Evolutionary conservation across 2,329 filamentous ascomycete genomes (phyloP).

Genomic region (Ambrosiella xylebori): DNA sequence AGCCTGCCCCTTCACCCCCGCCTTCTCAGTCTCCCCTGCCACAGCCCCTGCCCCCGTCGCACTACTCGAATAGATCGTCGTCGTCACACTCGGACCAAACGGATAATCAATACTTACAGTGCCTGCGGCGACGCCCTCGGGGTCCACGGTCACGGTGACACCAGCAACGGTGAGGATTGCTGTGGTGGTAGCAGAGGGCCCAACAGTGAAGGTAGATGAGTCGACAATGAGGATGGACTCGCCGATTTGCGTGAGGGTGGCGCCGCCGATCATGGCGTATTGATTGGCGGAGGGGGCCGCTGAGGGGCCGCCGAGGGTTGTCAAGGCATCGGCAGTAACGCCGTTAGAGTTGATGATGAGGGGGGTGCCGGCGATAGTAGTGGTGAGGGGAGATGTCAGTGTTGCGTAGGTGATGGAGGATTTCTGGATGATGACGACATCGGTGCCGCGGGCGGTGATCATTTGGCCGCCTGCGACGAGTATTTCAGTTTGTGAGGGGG

Average conservation of each 20-base stretch:
- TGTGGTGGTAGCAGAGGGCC: slow-evolving; percentile 27
- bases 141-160: slow-evolving; percentile 34
- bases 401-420: slow-evolving; percentile 30
- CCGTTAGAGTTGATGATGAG: slow-evolving; percentile 32
- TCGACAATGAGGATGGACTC: slow-evolving; percentile 31
- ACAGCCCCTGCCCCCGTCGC: slow-evolving; percentile 19
- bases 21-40: not conserved
- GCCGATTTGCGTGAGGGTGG: slow-evolving; percentile 33
- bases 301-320: slow-evolving; percentile 26
- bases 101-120: slow-evolving; percentile 29
- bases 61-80: slow-evolving; percentile 20
- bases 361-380: slow-evolving; percentile 32
- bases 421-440: slow-evolving; percentile 25
- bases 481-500: slow-evolving; percentile 24
- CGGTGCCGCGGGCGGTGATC: slow-evolving; percentile 26
- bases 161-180: slow-evolving; percentile 24
- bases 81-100: slow-evolving; percentile 24
- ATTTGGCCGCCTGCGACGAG: slow-evolving; percentile 32
- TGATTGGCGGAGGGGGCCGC: slow-evolving; percentile 23
- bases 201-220: slow-evolving; percentile 34
- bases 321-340: slow-evolving; percentile 22
- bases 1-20: not conserved
- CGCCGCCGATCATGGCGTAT: slow-evolving; percentile 34
- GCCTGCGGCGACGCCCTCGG: slow-evolving; percentile 30
- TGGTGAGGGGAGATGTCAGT: slow-evolving; percentile 19